phyloP scores from a whole-genome alignment of 1,284 basidiomycete genomes.

The Moniliophthora roreri region DNA sequence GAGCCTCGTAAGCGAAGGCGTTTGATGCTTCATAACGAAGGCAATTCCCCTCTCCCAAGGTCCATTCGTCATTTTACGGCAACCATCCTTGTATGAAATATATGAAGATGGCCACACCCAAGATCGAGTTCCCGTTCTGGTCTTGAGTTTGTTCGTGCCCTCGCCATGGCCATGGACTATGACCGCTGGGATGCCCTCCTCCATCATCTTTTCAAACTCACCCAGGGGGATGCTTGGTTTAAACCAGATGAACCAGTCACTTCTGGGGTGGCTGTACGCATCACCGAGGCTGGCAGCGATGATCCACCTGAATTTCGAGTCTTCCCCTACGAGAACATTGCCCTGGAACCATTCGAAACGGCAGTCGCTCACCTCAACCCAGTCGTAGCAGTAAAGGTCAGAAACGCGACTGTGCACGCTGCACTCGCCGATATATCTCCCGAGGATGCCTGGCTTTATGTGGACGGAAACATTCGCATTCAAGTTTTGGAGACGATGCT shows the following conservation, averaged over 20 bases:
- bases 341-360: conserved; percentile 70
- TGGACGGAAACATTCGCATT: conserved; percentile 73
- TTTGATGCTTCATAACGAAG: too few species aligned
- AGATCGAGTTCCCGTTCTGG: too few species aligned
- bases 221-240: conserved; percentile 75
- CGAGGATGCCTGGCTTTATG: conserved; percentile 62
- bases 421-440: conserved; percentile 64
- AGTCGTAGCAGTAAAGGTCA: conserved; percentile 79
- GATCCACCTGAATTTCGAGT: conserved; percentile 58
- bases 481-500: conserved; percentile 76
- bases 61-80: too few species aligned
- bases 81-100: too few species aligned
- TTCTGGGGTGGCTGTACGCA: conserved; percentile 64
- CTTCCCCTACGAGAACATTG: conserved; percentile 71
- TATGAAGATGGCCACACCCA: too few species aligned
- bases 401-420: conserved; percentile 80
- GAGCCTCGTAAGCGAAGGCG: too few species aligned
- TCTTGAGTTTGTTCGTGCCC: too few species aligned
- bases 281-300: conserved; percentile 35
- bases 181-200: conserved; percentile 53
- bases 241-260: conserved; percentile 68
- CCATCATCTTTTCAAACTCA: conserved; percentile 53
- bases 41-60: too few species aligned
- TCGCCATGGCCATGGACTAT: conserved; percentile 40
- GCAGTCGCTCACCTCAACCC: conserved; percentile 76